Evolutionary conservation across 2,329 filamentous ascomycete genomes (phyloP).

Genomic region (Phoma sp.): DNA sequence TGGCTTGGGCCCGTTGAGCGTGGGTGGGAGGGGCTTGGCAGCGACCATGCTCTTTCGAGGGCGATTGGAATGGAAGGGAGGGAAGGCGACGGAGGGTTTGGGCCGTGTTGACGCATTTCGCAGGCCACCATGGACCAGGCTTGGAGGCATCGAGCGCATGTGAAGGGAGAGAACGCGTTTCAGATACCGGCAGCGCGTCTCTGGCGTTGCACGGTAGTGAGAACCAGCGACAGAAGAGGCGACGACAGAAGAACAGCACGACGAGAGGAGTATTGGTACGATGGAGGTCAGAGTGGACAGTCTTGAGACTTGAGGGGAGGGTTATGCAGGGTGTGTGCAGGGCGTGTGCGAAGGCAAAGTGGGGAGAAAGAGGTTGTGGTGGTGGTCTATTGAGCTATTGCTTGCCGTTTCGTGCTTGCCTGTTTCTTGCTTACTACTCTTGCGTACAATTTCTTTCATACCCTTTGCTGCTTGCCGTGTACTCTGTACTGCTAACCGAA

Average conservation of each 20-base stretch:
- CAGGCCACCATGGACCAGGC: slow-evolving; percentile 8
- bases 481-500: too few relatives aligned
- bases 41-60: slow-evolving; percentile 27
- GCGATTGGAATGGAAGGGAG: slow-evolving; percentile 34
- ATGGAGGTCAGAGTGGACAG: not conserved
- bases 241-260: slow-evolving; percentile 3
- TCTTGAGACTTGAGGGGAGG: not conserved
- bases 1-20: slow-evolving; percentile 23
- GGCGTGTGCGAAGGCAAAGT: too few relatives aligned
- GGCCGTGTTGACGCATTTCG: slow-evolving; percentile 15
- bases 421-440: too few relatives aligned
- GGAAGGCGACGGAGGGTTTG: slow-evolving; percentile 26
- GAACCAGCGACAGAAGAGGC: slow-evolving; percentile 13
- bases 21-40: slow-evolving; percentile 29
- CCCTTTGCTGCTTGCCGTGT: too few relatives aligned
- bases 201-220: slow-evolving; percentile 16
- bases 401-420: too few relatives aligned
- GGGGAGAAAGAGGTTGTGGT: too few relatives aligned
- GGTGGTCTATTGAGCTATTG: too few relatives aligned
- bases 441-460: too few relatives aligned
- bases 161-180: slow-evolving; percentile 17
- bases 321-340: too few relatives aligned
- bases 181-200: slow-evolving; percentile 10
- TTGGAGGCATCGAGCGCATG: slow-evolving; percentile 15
- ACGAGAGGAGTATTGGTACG: slow-evolving; percentile 9